Base-by-base conservation (phyloP, 257 asterid genomes). In the Solanum lignicaule region DNA sequence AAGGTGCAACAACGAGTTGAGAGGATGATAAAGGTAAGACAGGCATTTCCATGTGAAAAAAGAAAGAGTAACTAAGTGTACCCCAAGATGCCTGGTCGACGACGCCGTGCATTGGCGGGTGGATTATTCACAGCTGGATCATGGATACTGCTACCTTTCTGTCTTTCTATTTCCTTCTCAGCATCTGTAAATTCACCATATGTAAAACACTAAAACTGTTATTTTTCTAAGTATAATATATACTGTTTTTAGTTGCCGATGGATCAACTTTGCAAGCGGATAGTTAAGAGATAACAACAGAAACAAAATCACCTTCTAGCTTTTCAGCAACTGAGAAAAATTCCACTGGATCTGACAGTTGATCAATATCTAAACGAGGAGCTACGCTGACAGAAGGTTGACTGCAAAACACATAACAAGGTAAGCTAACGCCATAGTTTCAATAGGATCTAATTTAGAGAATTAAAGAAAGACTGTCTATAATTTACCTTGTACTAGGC, bases 31-130 rank as follows among this genome's bases (percentile, higher is more conserved):
- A 27, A 52, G 82, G 38, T 25, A 66, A 31, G 83, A 52, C 21
- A 84, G 27, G 38, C 41, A 83, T 72, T 58, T 48, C 55, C 41
- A 38, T 75, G 79, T 83, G 41, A 85, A 60, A 65, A 84, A 87
- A 12, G 48, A 62, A 27, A 68, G 89, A 55, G 84, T 41, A 31
- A 43, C 73, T 23, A 75, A 62, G 35, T 74, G 65, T 95, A 93
- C 98, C 99, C 98, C 89, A 94, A 93, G 87, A 97, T 91, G 85
- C 98, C 95, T 65, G 91, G 96, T 84, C 96, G 92, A 76, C 94
- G 98, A 36, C 33, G 90, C 73, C 94, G 94, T 86, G 84, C 88
- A 75, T 71, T 91, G 35, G 85, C 83, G 29, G 92, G 88, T 84
- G 94, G 93, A 88, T 89, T 88, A 83, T 83, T 81, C 84, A 85